A percentile compares a stretch with the other conserved stretches of the same genome.
phyloP scores from a whole-genome alignment of 2,329 filamentous ascomycete genomes.

The Knufia fluminis region DNA sequence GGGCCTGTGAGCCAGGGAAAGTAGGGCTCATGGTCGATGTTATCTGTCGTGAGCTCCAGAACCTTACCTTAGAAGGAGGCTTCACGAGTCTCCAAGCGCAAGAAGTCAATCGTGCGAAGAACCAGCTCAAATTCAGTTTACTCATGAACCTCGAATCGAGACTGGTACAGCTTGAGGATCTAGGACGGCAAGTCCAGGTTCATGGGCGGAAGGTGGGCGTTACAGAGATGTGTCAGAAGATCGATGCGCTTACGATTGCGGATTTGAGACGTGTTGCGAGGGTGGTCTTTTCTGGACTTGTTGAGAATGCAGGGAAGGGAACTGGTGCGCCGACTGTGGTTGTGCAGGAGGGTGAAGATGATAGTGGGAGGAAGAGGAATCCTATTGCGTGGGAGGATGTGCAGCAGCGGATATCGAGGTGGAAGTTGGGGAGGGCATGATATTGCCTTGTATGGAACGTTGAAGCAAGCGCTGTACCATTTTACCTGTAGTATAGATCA shows the following conservation, averaged over 20 bases:
- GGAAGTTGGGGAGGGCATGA: constrained; percentile 64
- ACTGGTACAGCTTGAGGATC: constrained; percentile 95
- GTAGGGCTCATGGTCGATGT: constrained; percentile 83
- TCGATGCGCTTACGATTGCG: constrained; percentile 67
- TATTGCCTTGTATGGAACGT: too few relatives aligned
- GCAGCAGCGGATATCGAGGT: constrained; percentile 72
- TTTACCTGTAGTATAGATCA: too few relatives aligned
- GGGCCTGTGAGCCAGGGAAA: constrained; percentile 69
- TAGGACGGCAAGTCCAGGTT: constrained; percentile 92
- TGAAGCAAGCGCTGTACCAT: too few relatives aligned
- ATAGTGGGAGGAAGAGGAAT: constrained; percentile 53
- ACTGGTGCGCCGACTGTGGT: constrained; percentile 90
- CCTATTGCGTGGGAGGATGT: constrained; percentile 79
- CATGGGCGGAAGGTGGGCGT: constrained; percentile 88
- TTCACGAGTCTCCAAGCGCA: constrained; percentile 60
- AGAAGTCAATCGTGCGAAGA: constrained; percentile 91
- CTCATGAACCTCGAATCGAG: constrained; percentile 96
- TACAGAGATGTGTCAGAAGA: constrained; percentile 81
- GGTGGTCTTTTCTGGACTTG: constrained; percentile 65
- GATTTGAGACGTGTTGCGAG: constrained; percentile 76
- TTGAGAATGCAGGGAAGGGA: constrained; percentile 65
- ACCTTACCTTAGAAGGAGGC: constrained; percentile 66
- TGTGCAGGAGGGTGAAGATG: constrained; percentile 76
- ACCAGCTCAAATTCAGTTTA: constrained; percentile 79
- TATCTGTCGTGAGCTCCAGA: constrained; percentile 81